phyloP scores from a whole-genome alignment of 345 rosid genomes.

The Ceriops tagal region DNA sequence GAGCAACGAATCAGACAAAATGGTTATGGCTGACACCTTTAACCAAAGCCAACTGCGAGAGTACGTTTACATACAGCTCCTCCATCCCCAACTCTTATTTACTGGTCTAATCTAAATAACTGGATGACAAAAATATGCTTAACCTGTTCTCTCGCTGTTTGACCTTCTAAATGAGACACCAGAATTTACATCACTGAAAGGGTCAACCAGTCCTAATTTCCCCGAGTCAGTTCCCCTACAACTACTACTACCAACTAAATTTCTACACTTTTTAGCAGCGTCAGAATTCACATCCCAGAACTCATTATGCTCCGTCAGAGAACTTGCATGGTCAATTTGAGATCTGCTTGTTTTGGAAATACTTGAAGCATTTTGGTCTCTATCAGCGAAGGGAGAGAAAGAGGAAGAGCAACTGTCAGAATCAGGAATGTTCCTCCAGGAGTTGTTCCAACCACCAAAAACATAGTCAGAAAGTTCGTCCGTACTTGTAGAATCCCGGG shows the following conservation, averaged over 20 bases:
- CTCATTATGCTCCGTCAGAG: neutral
- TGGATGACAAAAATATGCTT: constrained; percentile 11
- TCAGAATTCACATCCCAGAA: constrained; percentile 21
- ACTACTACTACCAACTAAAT: constrained; percentile 31
- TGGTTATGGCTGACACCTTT: constrained; percentile 26
- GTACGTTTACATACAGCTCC: constrained; percentile 30
- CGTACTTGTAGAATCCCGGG: constrained; percentile 54
- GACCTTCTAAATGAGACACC: constrained; percentile 40
- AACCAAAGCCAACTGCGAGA: constrained; percentile 28
- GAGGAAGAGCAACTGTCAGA: constrained; percentile 59
- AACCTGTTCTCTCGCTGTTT: constrained; percentile 27
- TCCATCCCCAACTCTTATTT: constrained; percentile 26
- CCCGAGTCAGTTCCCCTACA: constrained; percentile 38
- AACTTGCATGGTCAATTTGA: constrained; percentile 17
- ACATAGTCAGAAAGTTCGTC: constrained; percentile 79
- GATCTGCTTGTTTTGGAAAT: constrained; percentile 25
- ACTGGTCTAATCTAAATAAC: constrained; percentile 22
- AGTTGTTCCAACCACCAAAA: constrained; percentile 57
- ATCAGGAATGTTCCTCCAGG: constrained; percentile 47
- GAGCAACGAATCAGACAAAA: constrained; percentile 25
- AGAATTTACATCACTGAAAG: constrained; percentile 38
- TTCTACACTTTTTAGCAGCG: constrained; percentile 37
- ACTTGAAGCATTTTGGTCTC: constrained; percentile 26
- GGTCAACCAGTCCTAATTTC: constrained; percentile 34
- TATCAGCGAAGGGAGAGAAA: constrained; percentile 44